Evolutionary conservation across 2,329 filamentous ascomycete species (phyloP), one percentile per base, ranked within the genome.

Genomic region (Epichloe sylvatica): DNA sequence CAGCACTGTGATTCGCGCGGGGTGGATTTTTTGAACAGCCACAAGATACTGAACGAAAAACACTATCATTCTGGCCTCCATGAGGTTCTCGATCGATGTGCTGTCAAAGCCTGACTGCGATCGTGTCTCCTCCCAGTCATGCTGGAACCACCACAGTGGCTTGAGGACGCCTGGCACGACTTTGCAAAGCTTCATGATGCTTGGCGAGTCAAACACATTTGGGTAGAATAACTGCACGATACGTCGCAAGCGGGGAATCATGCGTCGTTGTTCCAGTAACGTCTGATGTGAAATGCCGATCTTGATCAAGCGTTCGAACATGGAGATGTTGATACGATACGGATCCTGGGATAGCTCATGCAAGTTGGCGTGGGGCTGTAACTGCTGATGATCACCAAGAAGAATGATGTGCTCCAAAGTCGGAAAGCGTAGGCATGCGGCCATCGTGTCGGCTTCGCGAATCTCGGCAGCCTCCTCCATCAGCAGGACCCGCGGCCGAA

Each of bases 401-500:
- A 80, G 64, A 4, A 78, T 68, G 0, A 80, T 64, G 49, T 78
- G 76, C 44, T 78, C 68, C 2, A 80, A 59, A 1, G 69, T 72
- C 3, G 69, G 69, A n/a, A 52, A 38, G 30, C 45, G 37, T 75
- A 73, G 7, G 77, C 39, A 57, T 0, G 73, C 74, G 0, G 75
- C 74, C 0, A 70, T 64, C 37, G 79, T 73, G 46, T 74, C 76
- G 6, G 78, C 77, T 60, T 86, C 83, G 5, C 81, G 74, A 0
- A 83, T 84, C 60, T 94, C 86, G 0, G 86, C 87, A 0, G 85
- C 84, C 66, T 92, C 84, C 68, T 92, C 84, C 45, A 94, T 81
- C 37, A 94, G 67, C 13, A 91, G 72, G 3, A 86, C 71, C 23
- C 72, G 77, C 0, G 87, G 85, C 30, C 76, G 70, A 4, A 91